Evolutionary conservation across 192 early-diverging fungal species (phyloP).

Genomic region (Thoreauomyces humboldtii): DNA sequence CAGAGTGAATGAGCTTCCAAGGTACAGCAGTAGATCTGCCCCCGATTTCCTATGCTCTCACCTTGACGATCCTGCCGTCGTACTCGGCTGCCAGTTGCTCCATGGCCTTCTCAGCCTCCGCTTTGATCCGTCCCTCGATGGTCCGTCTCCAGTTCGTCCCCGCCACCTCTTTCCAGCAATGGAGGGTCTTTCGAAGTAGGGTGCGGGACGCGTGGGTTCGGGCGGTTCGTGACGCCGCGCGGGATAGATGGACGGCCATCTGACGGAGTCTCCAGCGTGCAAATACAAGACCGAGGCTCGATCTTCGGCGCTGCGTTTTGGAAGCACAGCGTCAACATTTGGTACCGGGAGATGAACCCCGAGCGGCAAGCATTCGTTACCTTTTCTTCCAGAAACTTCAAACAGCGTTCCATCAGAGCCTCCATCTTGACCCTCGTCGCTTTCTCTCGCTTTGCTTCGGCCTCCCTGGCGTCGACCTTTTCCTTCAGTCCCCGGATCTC

Average conservation of each 20-base stretch:
- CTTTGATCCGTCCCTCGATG: conserved; percentile 34
- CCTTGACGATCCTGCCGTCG: conserved; percentile 28
- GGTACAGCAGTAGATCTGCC: too few species aligned
- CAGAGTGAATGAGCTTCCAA: background rate
- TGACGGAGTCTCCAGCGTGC: conserved; percentile 34
- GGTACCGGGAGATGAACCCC: background rate
- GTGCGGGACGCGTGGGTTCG: background rate
- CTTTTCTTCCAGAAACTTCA: conserved; percentile 16
- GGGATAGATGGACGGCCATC: conserved; percentile 11
- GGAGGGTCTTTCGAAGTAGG: conserved; percentile 18
- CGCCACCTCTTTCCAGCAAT: conserved; percentile 40
- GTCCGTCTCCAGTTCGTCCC: conserved; percentile 36
- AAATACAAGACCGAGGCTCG: conserved; percentile 18
- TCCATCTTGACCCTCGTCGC: background rate
- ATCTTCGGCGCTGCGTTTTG: background rate
- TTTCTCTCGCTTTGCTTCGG: background rate
- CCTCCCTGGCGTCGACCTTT: conserved; percentile 8
- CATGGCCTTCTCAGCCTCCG: conserved; percentile 43
- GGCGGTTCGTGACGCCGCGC: conserved; percentile 28
- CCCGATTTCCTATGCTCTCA: too few species aligned
- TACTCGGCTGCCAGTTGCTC: conserved; percentile 30
- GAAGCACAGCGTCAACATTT: background rate
- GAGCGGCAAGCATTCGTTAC: too few species aligned
- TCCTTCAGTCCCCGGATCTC: conserved; percentile 4
- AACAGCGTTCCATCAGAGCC: conserved; percentile 15